Evolutionary conservation across 805 yeast genomes (phyloP).

Genomic region (Nadsonia fulvescens): DNA sequence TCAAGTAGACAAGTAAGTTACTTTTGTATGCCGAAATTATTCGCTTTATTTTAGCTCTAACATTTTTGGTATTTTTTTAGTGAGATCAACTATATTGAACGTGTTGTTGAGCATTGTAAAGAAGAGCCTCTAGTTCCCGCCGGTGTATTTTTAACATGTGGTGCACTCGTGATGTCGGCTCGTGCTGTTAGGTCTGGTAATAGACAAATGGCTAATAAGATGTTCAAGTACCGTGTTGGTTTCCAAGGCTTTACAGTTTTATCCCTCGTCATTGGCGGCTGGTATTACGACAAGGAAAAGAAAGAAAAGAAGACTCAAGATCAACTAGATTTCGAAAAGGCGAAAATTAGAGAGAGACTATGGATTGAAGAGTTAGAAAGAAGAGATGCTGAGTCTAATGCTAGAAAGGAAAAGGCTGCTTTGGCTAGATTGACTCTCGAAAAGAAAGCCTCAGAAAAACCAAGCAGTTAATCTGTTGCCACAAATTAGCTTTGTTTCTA

Average conservation of each 20-base stretch:
- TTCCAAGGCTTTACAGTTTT: constrained; percentile 70
- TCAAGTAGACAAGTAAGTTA: no score
- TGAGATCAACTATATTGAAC: no score
- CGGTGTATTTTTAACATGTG: constrained; percentile 62
- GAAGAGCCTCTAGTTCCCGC: constrained; percentile 83
- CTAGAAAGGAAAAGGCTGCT: constrained; percentile 50
- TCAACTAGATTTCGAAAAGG: constrained; percentile 54
- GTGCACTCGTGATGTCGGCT: constrained; percentile 67
- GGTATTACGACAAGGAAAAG: constrained; percentile 31
- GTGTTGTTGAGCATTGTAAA: constrained; percentile 37
- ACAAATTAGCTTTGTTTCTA: no score
- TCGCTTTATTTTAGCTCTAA: no score
- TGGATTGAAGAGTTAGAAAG: constrained; percentile 81
- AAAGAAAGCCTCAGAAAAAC: no score
- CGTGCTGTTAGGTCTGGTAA: constrained; percentile 58
- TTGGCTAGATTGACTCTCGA: constrained; percentile 2
- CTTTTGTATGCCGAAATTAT: no score
- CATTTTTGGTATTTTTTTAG: no score
- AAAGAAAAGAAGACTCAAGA: constrained; percentile 22
- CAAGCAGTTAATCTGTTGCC: no score
- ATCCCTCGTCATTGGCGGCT: constrained; percentile 70
- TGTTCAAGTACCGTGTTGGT: constrained; percentile 81
- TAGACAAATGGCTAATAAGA: constrained; percentile 57
- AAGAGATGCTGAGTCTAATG: constrained; percentile 57
- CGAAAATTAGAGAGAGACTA: constrained; percentile 63